phyloP scores from a whole-genome alignment of 1,139 yeast genomes.

The Hansenula sp. region DNA sequence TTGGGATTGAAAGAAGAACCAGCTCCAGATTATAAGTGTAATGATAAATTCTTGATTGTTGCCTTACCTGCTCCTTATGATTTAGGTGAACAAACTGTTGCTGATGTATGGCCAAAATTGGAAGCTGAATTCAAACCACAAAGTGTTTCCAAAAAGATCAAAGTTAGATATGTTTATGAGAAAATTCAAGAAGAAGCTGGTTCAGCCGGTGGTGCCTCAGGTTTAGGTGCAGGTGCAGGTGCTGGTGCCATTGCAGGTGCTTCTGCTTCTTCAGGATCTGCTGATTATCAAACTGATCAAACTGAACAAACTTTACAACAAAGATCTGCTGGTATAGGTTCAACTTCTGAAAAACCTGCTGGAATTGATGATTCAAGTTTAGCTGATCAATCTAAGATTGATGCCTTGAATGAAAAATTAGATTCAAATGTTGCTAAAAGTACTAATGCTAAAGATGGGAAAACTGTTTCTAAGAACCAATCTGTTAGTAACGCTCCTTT shows the following conservation, averaged over 20 bases:
- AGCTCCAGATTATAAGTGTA: conserved; percentile 67
- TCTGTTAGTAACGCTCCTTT: conserved; percentile 28
- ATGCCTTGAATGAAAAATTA: conserved; percentile 40
- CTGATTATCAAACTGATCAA: conserved; percentile 15
- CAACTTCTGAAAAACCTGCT: not conserved
- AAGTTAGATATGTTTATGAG: conserved; percentile 55
- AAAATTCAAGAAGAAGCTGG: not conserved
- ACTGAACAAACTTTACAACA: conserved; percentile 8
- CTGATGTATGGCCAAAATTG: conserved; percentile 69
- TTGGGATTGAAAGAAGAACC: conserved; percentile 82
- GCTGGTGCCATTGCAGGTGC: conserved; percentile 15
- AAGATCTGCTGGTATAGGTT: no score
- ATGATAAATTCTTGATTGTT: conserved; percentile 89
- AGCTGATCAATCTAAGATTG: conserved; percentile 36
- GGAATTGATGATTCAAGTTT: conserved; percentile 25
- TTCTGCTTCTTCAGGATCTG: conserved; percentile 14
- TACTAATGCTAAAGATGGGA: conserved; percentile 9
- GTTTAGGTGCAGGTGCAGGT: conserved; percentile 12
- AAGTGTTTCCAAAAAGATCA: conserved; percentile 70
- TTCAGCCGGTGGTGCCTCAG: conserved; percentile 1
- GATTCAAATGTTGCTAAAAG: conserved; percentile 27
- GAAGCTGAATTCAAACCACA: conserved; percentile 59
- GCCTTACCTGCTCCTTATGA: conserved; percentile 70
- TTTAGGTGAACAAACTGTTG: conserved; percentile 51
- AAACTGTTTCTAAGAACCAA: conserved; percentile 5